phyloP scores from a whole-genome alignment of 192 early-diverging fungal species.

The Coemansia sp. region DNA sequence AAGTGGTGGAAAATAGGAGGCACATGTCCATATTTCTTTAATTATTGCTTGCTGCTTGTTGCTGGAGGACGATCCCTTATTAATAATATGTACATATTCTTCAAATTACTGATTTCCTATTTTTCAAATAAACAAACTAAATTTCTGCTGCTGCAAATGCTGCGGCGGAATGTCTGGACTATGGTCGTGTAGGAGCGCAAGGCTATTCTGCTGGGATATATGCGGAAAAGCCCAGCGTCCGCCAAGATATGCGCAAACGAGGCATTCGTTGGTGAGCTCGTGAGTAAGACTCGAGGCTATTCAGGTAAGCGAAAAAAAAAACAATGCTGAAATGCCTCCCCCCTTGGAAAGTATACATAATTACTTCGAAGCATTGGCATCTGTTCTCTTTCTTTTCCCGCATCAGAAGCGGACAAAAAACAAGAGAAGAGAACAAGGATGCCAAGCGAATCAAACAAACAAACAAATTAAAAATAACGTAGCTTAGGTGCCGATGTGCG shows the following conservation, averaged over 20 bases:
- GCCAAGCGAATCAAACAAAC: too few relatives aligned
- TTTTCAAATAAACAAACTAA: background rate
- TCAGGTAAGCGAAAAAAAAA: conserved; percentile 25
- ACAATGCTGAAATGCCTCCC: too few relatives aligned
- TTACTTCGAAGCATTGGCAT: too few relatives aligned
- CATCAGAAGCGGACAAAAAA: background rate
- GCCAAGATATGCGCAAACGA: conserved; percentile 44
- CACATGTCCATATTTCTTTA: too few relatives aligned
- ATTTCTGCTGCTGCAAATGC: background rate
- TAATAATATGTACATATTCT: too few relatives aligned
- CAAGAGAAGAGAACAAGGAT: too few relatives aligned
- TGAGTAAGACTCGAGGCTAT: conserved; percentile 51
- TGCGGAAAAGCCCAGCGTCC: conserved; percentile 54
- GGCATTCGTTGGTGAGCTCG: conserved; percentile 41
- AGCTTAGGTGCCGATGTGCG: too few relatives aligned
- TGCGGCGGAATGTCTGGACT: background rate
- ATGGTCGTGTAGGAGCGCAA: conserved; percentile 51
- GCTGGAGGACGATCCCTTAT: too few relatives aligned
- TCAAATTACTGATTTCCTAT: too few relatives aligned
- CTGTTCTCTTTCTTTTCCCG: background rate
- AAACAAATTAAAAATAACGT: background rate
- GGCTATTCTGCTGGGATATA: conserved; percentile 58
- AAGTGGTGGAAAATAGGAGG: background rate
- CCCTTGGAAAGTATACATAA: too few relatives aligned
- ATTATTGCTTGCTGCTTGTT: too few relatives aligned